A percentile compares a stretch with the other conserved stretches of the same genome.
Evolutionary conservation across 2,329 filamentous ascomycete genomes (phyloP).

Genomic region (Zymoseptoria crescenta): DNA sequence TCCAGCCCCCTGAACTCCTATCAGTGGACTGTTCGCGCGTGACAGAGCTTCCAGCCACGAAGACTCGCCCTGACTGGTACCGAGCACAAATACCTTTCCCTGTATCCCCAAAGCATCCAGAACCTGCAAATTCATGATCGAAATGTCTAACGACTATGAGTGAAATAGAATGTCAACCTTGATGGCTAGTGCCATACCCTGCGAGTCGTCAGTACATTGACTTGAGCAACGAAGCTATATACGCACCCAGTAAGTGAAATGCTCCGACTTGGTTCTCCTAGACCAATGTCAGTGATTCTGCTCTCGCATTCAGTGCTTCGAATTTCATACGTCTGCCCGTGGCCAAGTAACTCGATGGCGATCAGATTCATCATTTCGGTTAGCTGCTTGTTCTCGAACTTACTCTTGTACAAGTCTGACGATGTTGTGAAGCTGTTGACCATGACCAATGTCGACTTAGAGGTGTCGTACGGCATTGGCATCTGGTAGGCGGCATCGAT

Average conservation of each 20-base stretch:
- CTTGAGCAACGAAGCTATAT: conserved; percentile 30
- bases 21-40: too few species aligned
- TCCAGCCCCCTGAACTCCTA: conserved; percentile 8
- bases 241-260: conserved; percentile 46
- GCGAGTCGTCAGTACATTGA: too few species aligned
- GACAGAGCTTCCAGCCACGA: conserved; percentile 33
- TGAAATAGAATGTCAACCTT: neutral
- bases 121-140: conserved; percentile 39
- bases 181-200: neutral
- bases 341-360: conserved; percentile 48
- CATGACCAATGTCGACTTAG: conserved; percentile 45
- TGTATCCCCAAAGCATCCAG: conserved; percentile 35
- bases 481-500: conserved; percentile 43
- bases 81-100: conserved; percentile 40
- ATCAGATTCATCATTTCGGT: conserved; percentile 40
- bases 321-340: conserved; percentile 37
- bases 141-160: conserved; percentile 15
- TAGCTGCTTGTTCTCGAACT: conserved; percentile 24
- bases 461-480: conserved; percentile 26
- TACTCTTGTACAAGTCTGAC: conserved; percentile 33
- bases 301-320: neutral
- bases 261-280: conserved; percentile 25
- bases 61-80: conserved; percentile 42
- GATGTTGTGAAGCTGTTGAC: conserved; percentile 47
- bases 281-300: neutral